phyloP scores from a whole-genome alignment of 345 rosid genomes.

The Populus alba region DNA sequence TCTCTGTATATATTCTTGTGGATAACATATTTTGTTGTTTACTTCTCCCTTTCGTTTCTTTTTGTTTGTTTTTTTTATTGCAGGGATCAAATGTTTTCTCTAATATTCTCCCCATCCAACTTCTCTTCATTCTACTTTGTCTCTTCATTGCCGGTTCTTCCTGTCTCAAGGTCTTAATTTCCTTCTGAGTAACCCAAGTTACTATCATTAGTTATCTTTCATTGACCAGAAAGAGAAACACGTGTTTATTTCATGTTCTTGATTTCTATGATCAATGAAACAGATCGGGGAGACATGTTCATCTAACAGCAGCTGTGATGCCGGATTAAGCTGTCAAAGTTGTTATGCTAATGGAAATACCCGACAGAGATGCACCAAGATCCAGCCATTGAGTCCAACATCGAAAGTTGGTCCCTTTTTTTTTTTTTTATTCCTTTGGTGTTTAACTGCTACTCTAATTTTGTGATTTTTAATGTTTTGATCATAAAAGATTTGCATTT shows the following conservation, averaged over 20 bases:
- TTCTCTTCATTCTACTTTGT: conserved; percentile 13
- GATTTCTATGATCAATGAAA: background rate
- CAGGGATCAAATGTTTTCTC: conserved; percentile 20
- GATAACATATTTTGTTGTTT: no score
- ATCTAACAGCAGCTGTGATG: conserved; percentile 48
- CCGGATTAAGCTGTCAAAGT: conserved; percentile 77
- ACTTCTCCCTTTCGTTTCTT: background rate
- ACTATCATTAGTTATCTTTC: background rate
- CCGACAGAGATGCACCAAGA: conserved; percentile 71
- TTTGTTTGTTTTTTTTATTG: background rate
- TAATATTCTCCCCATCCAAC: background rate
- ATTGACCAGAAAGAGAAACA: background rate
- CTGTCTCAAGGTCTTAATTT: conserved; percentile 22
- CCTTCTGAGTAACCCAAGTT: background rate
- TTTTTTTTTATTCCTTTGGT: background rate
- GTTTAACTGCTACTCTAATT: background rate
- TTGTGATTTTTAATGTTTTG: background rate
- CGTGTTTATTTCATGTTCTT: background rate
- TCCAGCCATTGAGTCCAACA: conserved; percentile 63
- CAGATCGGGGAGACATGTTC: conserved; percentile 92
- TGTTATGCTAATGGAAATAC: conserved; percentile 68
- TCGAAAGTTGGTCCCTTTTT: conserved; percentile 48
- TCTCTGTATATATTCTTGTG: background rate
- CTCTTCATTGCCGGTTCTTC: conserved; percentile 18
- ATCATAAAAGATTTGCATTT: conserved; percentile 12